A percentile compares a stretch with the other conserved stretches of the same genome.
These are phyloP conservation scores for Umbilicaria muhlenbergii DNA, from an alignment of 495 filamentous ascomycete genomes.

Conservation along the genomic window DNA sequence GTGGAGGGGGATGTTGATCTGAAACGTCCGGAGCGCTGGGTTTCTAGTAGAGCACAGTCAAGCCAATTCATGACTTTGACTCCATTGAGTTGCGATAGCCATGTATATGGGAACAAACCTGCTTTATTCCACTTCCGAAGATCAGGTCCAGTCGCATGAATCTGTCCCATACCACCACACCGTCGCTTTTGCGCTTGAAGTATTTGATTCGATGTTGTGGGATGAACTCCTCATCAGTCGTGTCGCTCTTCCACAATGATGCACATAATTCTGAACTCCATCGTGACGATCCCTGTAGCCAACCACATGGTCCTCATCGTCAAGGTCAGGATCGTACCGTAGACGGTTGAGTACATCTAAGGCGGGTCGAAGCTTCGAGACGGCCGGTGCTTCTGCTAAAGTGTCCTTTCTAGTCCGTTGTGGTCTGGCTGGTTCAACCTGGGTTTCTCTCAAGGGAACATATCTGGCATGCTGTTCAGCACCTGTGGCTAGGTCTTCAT, in stretches of 20 bases:
- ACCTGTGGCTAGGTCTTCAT: too few species aligned
- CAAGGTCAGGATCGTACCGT: constrained; percentile 50
- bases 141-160: constrained; percentile 35
- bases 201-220: constrained; percentile 66
- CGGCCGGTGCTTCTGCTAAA: too few species aligned
- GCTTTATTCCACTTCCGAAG: constrained; percentile 37
- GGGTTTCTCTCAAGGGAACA: too few species aligned
- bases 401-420: too few species aligned
- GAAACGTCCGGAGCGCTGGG: too few species aligned
- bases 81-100: too few species aligned
- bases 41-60: too few species aligned
- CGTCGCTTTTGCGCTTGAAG: constrained; percentile 39
- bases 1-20: too few species aligned
- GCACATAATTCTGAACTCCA: constrained; percentile 19
- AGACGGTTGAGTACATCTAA: constrained; percentile 57
- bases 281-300: constrained; percentile 64
- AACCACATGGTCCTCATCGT: constrained; percentile 48
- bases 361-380: constrained; percentile 7
- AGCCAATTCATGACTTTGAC: too few species aligned
- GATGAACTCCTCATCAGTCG: constrained; percentile 74
- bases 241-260: constrained; percentile 50
- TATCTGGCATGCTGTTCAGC: too few species aligned
- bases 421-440: too few species aligned
- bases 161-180: constrained; percentile 38
- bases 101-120: too few species aligned